Conservation (phyloP, 2,329 filamentous ascomycete genomes). For the Alternaria brassicicola region DNA sequence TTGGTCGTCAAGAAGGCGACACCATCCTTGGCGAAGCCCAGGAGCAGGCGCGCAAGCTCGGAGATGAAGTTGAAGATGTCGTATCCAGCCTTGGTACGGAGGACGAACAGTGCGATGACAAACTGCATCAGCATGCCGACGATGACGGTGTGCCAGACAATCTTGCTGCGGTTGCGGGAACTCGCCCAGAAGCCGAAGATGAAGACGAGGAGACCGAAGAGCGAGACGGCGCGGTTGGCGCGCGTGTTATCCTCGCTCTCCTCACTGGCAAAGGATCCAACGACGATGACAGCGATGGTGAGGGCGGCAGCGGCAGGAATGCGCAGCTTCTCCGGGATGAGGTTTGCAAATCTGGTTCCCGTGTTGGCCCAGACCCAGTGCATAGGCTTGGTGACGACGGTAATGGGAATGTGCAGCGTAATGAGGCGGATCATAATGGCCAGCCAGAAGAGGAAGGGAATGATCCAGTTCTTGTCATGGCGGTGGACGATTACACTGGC, state of each 20-base stretch:
- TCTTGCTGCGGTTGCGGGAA: slow-evolving; percentile 69
- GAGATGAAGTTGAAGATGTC: slow-evolving; percentile 94
- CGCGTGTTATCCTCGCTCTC: slow-evolving; percentile 79
- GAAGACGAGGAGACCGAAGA: slow-evolving; percentile 78
- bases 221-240: slow-evolving; percentile 77
- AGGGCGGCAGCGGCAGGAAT: slow-evolving; percentile 66
- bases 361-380: slow-evolving; percentile 71
- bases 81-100: slow-evolving; percentile 78
- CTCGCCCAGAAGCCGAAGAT: slow-evolving; percentile 71
- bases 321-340: slow-evolving; percentile 71
- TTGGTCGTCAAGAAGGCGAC: slow-evolving; percentile 71
- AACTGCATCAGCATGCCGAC: slow-evolving; percentile 90
- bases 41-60: slow-evolving; percentile 71
- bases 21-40: slow-evolving; percentile 77
- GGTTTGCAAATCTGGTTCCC: slow-evolving; percentile 61
- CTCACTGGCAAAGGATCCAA: slow-evolving; percentile 76
- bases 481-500: slow-evolving; percentile 74
- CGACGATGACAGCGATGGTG: slow-evolving; percentile 73
- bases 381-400: slow-evolving; percentile 69
- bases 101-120: slow-evolving; percentile 84
- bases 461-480: slow-evolving; percentile 76
- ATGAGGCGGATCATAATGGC: slow-evolving; percentile 74
- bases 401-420: slow-evolving; percentile 74
- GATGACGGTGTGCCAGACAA: slow-evolving; percentile 65
- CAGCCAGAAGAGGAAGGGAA: slow-evolving; percentile 83